These are phyloP conservation scores for Lyophyllum decastes DNA, from an alignment of 768 basidiomycete species.

Conservation along the genomic window DNA sequence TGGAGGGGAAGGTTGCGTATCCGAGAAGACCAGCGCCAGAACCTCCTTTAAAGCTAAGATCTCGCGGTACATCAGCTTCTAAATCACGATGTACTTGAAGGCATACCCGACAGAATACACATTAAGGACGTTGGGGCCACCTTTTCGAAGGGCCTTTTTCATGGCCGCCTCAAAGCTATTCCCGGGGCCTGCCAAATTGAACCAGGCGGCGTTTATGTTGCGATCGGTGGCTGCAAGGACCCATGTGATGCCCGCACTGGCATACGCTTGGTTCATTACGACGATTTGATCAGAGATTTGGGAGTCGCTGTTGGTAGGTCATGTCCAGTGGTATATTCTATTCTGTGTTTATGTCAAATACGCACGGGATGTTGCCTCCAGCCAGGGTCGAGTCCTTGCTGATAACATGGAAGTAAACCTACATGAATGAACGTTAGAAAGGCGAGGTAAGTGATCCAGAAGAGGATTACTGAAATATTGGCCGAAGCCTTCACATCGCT, in stretches of 20 bases:
- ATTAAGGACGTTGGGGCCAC: conserved; percentile 42
- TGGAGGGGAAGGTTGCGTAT: conserved; percentile 53
- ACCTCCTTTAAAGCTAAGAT: conserved; percentile 36
- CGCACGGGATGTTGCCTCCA: conserved; percentile 46
- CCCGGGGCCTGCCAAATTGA: conserved; percentile 39
- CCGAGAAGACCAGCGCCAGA: conserved; percentile 47
- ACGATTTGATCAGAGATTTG: conserved; percentile 38
- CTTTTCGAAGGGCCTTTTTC: conserved; percentile 46
- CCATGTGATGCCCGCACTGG: conserved; percentile 37
- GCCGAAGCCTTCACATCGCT: conserved; percentile 8
- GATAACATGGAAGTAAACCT: conserved; percentile 43
- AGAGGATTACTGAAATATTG: conserved; percentile 19
- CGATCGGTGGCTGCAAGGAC: conserved; percentile 40
- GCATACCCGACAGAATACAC: conserved; percentile 52
- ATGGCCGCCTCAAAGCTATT: conserved; percentile 42
- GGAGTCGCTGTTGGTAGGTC: conserved; percentile 30
- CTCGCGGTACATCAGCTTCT: background rate
- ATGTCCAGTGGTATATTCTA: conserved; percentile 4
- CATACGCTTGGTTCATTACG: conserved; percentile 44
- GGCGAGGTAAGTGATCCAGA: background rate
- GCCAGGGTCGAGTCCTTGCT: conserved; percentile 26
- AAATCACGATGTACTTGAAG: background rate
- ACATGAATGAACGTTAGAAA: conserved; percentile 1
- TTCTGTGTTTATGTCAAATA: background rate
- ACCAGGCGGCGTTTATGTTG: conserved; percentile 49